Evolutionary conservation across 176 grass and related monocot species (phyloP), one percentile per base, ranked within the genome.

Genomic region (Avena eriantha): DNA sequence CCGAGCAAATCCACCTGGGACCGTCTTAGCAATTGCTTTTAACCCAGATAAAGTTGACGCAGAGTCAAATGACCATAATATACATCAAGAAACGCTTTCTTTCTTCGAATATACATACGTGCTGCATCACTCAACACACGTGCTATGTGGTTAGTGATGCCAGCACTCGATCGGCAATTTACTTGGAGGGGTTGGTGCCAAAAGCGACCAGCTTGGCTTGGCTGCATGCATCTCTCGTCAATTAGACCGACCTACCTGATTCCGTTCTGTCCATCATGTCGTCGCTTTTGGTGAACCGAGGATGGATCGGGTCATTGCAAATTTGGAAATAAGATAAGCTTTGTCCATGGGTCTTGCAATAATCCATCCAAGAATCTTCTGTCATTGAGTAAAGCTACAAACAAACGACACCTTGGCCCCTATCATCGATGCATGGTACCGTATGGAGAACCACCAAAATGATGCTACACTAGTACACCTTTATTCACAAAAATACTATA

Each of bases 151-250:
- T 48, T 26, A 53, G 55, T 10, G 66, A 83, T 55, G 65, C 80
- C 41, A 18, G 9, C 53, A 61, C 69, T 33, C 5, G n/a, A n/a
- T n/a, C n/a, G 4, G 26, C 5, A 18, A 29, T 29, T 87, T 84
- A 59, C 60, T 76, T 64, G 4, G 66, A 39, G 47, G 7, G 81
- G 68, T 76, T 80, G 81, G 69, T 87, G 80, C 57, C 64, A 78
- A 73, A 63, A 39, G 36, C 15, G 76, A 23, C 47, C 56, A 73
- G 23, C 57, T 79, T 81, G 8, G 53, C 73, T 71, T 71, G 10
- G 66, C 67, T 19, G 48, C 36, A 41, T 12, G 39, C 39, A 41
- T 21, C 75, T 23, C 75, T 12, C 76, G 89, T 65, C 68, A 18
- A 43, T 59, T 84, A 49, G 75, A 76, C 80, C 67, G 36, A 76